Percentiles rank a stretch among this genome's conserved stretches.
Conservation (phyloP, 768 basidiomycete species). For the Rhizopogon vulgaris region DNA sequence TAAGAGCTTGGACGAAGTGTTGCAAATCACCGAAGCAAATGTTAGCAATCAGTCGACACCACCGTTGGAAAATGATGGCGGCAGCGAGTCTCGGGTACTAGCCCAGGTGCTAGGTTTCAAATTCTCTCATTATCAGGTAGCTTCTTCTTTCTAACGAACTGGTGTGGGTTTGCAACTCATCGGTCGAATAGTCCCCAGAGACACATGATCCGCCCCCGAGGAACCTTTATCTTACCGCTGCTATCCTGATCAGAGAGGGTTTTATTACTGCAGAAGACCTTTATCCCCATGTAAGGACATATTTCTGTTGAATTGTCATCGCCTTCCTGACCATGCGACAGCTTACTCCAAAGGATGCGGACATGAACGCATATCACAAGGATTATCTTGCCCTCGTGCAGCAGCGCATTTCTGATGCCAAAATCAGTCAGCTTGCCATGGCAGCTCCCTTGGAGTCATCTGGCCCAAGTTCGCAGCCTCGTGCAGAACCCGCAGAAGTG, state of each 20-base stretch:
- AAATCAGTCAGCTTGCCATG: conserved; percentile 73
- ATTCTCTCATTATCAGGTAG: conserved; percentile 85
- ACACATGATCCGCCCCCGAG: conserved; percentile 57
- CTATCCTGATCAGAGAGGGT: conserved; percentile 84
- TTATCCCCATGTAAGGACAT: conserved; percentile 75
- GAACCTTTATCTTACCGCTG: conserved; percentile 75
- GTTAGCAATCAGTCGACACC: conserved; percentile 1
- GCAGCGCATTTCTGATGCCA: conserved; percentile 60
- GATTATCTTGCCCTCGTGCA: conserved; percentile 62
- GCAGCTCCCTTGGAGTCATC: conserved; percentile 72
- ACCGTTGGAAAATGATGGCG: conserved; percentile 9
- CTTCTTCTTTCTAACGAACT: background rate
- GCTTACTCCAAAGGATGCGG: conserved; percentile 71
- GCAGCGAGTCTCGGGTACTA: conserved; percentile 51
- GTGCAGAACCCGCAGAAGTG: conserved; percentile 30
- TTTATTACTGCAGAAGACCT: conserved; percentile 84
- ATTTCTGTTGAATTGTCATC: background rate
- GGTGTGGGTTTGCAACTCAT: background rate
- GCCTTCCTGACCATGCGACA: conserved; percentile 23
- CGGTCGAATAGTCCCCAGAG: conserved; percentile 43
- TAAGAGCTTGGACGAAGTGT: conserved; percentile 63
- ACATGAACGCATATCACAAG: conserved; percentile 62
- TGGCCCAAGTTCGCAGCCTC: conserved; percentile 34
- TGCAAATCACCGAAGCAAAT: conserved; percentile 44
- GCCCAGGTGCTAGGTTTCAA: conserved; percentile 98